Evolutionary conservation across 371 early-diverging fungal species (phyloP).

Genomic region (Cokeromyces recurvatus): DNA sequence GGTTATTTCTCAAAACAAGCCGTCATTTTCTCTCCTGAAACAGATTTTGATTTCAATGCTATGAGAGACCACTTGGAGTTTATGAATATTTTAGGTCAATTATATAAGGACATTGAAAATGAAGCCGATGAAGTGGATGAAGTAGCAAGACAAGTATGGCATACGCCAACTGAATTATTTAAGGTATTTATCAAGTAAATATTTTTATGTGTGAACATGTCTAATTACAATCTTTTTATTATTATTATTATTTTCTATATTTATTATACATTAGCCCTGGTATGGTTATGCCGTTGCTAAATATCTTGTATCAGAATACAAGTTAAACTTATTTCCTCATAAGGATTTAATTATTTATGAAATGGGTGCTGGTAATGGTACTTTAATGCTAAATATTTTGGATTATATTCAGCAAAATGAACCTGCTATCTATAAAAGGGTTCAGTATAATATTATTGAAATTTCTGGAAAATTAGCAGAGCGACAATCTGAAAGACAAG

Average conservation of each 20-base stretch:
- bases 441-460: constrained; percentile 83
- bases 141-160: constrained; percentile 88
- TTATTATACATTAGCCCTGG: constrained; percentile 71
- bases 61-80: constrained; percentile 83
- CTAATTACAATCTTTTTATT: too few relatives aligned
- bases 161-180: constrained; percentile 94
- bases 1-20: constrained; percentile 83
- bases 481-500: constrained; percentile 9
- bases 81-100: constrained; percentile 66
- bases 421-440: constrained; percentile 70
- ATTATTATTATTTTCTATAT: too few relatives aligned
- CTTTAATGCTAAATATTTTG: constrained; percentile 79
- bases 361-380: constrained; percentile 89
- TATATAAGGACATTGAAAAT: constrained; percentile 79
- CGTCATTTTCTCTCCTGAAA: constrained; percentile 49
- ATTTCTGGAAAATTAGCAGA: constrained; percentile 47
- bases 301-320: constrained; percentile 75
- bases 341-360: constrained; percentile 81
- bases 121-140: constrained; percentile 52
- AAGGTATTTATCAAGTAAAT: constrained; percentile 55
- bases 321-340: constrained; percentile 43
- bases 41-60: constrained; percentile 63
- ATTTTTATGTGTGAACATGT: too few relatives aligned
- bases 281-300: constrained; percentile 83
- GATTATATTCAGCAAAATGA: constrained; percentile 71